phyloP scores from a whole-genome alignment of 2,329 filamentous ascomycete species.

The Orbilia brochopaga region DNA sequence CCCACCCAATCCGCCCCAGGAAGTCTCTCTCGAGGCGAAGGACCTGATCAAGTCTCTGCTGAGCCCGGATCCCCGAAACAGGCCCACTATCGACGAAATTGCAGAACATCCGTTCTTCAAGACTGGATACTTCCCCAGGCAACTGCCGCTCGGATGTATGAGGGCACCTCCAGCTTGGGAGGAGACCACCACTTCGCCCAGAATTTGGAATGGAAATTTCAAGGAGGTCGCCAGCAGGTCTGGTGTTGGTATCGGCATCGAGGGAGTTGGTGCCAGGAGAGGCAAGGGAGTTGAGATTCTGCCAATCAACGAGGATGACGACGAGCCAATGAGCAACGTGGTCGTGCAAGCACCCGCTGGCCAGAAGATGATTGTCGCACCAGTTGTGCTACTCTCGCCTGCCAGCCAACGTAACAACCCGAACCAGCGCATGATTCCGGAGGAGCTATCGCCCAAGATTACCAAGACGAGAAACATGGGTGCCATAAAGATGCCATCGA shows the following conservation, averaged over 20 bases:
- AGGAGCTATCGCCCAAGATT: slow-evolving; percentile 49
- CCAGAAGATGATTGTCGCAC: slow-evolving; percentile 49
- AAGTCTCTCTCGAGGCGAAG: slow-evolving; percentile 76
- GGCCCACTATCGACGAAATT: slow-evolving; percentile 77
- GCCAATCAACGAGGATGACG: slow-evolving; percentile 42
- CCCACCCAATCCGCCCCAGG: slow-evolving; percentile 69
- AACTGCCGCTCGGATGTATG: slow-evolving; percentile 61
- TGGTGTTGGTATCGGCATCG: slow-evolving; percentile 53
- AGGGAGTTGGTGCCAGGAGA: slow-evolving; percentile 52
- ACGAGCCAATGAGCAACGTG: slow-evolving; percentile 40
- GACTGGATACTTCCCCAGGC: slow-evolving; percentile 72
- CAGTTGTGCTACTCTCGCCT: slow-evolving; percentile 44
- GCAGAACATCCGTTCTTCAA: slow-evolving; percentile 81
- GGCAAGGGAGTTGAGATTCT: slow-evolving; percentile 48
- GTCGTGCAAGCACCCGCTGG: slow-evolving; percentile 44
- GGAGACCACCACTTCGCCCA: slow-evolving; percentile 35
- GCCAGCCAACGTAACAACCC: slow-evolving; percentile 40
- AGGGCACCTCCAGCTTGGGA: slow-evolving; percentile 61
- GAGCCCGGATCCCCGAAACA: slow-evolving; percentile 71
- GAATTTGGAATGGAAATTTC: slow-evolving; percentile 53
- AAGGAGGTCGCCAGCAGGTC: slow-evolving; percentile 53
- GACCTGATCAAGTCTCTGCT: slow-evolving; percentile 78
- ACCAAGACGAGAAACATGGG: slow-evolving; percentile 42
- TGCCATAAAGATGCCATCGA: slow-evolving; percentile 40
- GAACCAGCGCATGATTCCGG: slow-evolving; percentile 45